phyloP scores from a whole-genome alignment of 1,139 yeast species.

The Diutina ranongensis region DNA sequence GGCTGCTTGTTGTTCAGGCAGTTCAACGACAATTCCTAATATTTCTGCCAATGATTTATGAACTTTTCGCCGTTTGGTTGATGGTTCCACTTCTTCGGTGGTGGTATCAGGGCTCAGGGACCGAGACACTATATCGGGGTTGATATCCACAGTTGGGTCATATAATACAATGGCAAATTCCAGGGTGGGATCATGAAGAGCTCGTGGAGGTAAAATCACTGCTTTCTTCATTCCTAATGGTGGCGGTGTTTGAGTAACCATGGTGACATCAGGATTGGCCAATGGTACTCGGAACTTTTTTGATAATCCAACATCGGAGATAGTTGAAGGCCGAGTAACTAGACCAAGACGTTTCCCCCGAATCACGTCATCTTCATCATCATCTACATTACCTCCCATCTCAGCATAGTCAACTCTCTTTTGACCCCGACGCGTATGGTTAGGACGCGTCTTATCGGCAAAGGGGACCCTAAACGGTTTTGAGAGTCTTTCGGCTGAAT shows the following conservation, averaged over 20 bases:
- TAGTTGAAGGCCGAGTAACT: background rate
- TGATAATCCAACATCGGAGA: too few relatives aligned
- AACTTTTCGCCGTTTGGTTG: slow-evolving; percentile 21
- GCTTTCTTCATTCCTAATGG: slow-evolving; percentile 71
- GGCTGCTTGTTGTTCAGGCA: slow-evolving; percentile 30
- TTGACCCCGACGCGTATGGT: slow-evolving; percentile 10
- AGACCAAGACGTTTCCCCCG: background rate
- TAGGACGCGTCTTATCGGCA: slow-evolving; percentile 14
- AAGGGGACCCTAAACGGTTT: slow-evolving; percentile 35
- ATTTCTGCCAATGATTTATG: slow-evolving; percentile 74
- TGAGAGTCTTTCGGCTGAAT: slow-evolving; percentile 24
- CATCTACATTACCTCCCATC: background rate
- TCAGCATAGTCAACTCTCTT: slow-evolving; percentile 12
- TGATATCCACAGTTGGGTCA: slow-evolving; percentile 82
- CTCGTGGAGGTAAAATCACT: slow-evolving; percentile 66
- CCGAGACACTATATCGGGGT: slow-evolving; percentile 21
- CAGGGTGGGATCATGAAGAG: slow-evolving; percentile 85
- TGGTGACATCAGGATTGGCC: background rate
- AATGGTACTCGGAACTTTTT: background rate
- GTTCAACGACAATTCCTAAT: slow-evolving; percentile 48
- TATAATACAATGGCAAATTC: slow-evolving; percentile 91
- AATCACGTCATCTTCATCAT: background rate
- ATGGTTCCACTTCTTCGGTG: slow-evolving; percentile 13
- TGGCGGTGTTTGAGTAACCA: slow-evolving; percentile 37
- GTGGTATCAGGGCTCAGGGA: background rate